A percentile compares a stretch with the other conserved stretches of the same genome.
Evolutionary conservation across 768 basidiomycete genomes (phyloP).

Genomic region (Pisolithus microcarpus): DNA sequence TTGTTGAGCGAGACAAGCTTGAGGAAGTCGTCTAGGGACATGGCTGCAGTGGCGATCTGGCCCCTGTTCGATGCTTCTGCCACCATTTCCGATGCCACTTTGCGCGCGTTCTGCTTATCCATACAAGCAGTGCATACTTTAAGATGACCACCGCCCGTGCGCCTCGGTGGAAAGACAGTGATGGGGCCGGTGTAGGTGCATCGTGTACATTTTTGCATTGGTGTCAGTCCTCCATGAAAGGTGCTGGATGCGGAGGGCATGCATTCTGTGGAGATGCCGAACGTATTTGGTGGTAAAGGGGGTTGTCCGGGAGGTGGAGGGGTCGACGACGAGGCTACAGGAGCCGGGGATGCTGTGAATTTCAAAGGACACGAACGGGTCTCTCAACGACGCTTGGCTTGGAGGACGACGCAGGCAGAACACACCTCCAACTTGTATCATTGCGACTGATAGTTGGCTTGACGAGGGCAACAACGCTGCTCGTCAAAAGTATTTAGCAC

Average conservation of each 20-base stretch:
- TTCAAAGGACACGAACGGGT: neutral
- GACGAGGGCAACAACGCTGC: neutral
- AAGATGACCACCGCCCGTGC: constrained; percentile 25
- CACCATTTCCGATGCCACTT: constrained; percentile 24
- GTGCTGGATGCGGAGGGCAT: constrained; percentile 4
- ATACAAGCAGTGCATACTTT: constrained; percentile 27
- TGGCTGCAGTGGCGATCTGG: constrained; percentile 31
- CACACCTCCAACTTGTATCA: neutral
- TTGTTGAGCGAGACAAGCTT: constrained; percentile 28
- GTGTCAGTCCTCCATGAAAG: neutral
- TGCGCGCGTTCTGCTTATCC: constrained; percentile 30
- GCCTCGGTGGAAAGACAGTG: constrained; percentile 23
- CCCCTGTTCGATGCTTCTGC: constrained; percentile 22
- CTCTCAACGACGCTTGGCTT: neutral
- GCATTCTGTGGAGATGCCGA: constrained; percentile 14
- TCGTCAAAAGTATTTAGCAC: too few relatives aligned
- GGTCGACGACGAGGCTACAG: constrained; percentile 11
- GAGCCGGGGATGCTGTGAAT: constrained; percentile 5
- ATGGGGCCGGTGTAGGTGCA: constrained; percentile 25
- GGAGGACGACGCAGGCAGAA: neutral
- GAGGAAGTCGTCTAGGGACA: constrained; percentile 28
- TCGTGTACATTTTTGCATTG: constrained; percentile 26
- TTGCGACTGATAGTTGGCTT: neutral
- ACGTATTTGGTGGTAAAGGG: constrained; percentile 11
- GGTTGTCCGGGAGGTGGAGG: constrained; percentile 2